These are phyloP conservation scores for Alopecurus myosuroides DNA, from an alignment of 176 grass and related monocot genomes.

Conservation along the genomic window DNA sequence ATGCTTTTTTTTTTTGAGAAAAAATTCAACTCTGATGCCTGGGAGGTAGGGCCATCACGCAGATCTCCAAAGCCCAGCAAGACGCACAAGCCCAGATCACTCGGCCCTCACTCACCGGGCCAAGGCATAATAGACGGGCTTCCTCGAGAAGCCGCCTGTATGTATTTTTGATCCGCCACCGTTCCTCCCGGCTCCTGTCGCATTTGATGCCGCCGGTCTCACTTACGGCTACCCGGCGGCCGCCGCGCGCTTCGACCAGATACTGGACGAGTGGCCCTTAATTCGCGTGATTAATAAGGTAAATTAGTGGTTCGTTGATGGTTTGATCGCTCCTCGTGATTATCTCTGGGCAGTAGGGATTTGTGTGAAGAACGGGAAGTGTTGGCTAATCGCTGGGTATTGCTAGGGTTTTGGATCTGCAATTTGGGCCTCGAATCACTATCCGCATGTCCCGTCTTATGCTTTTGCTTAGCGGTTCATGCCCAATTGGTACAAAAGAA, in stretches of 20 bases:
- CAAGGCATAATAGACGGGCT: background rate
- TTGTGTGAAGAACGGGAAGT: background rate
- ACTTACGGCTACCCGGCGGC: background rate
- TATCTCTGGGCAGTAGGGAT: background rate
- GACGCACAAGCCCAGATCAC: no score
- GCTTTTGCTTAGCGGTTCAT: background rate
- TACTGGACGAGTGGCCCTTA: background rate
- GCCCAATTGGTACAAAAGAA: background rate
- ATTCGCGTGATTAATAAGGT: background rate
- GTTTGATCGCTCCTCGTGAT: background rate
- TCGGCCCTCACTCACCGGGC: background rate
- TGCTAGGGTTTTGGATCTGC: background rate
- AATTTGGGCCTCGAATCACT: background rate
- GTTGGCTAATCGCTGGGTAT: background rate
- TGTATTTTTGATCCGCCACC: background rate
- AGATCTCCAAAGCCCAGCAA: background rate
- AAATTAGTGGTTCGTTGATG: background rate
- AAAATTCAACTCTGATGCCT: no score
- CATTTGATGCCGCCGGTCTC: background rate
- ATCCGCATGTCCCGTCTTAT: background rate
- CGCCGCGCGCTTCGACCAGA: background rate
- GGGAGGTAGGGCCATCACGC: background rate
- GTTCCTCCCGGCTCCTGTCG: background rate
- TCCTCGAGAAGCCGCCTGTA: no score
- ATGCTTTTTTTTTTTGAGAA: no score